Evolutionary conservation across 2,329 filamentous ascomycete species (phyloP), one percentile per base, ranked within the genome.

Genomic region (Magnaporthales sp.): DNA sequence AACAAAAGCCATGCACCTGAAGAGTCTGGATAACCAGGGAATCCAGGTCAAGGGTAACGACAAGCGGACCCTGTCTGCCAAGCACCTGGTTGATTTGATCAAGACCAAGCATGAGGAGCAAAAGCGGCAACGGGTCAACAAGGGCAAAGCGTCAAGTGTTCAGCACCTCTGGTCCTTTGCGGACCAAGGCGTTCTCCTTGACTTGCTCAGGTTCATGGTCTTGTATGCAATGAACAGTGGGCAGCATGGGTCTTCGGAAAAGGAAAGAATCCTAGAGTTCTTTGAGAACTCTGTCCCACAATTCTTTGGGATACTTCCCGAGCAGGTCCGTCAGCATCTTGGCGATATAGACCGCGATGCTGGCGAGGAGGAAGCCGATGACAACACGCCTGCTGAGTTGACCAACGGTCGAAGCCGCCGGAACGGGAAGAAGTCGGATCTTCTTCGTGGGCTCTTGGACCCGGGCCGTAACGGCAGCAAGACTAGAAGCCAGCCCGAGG

Each of bases 1-100:
- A 79, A 98, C 94, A 27, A 91, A 96, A 74, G 89, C 91, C 73
- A 94, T 96, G 81, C 96, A 97, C 78, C 91, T 96, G 79, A 96
- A 93, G 80, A 97, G 93, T 76, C 86, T 99, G 65, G 95, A 99
- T 74, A 95, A 99, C 74, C 96, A 98, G 85, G 93, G 93, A 24
- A 93, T 96, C 68, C 89, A 92, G 66, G 91, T 92, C 73, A 96
- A 95, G 79, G 87, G 89, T 69, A 89, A 86, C 51, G 95, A 99
- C 78, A 98, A 98, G 85, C 90, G 93, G 71, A 90, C 92, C 70
- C 91, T 97, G 68, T 91, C 94, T 64, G 89, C 90, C 3, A 98
- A 98, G 79, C 91, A 94, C 67, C 86, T 99, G 11, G 89, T 95
- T 38, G 91, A 93, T 72, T 89, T 95, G 68, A 93, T 98, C 74